These are phyloP conservation scores for Cutaneotrichosporon spelunceum DNA, from an alignment of 1,284 basidiomycete genomes.

Conservation along the genomic window DNA sequence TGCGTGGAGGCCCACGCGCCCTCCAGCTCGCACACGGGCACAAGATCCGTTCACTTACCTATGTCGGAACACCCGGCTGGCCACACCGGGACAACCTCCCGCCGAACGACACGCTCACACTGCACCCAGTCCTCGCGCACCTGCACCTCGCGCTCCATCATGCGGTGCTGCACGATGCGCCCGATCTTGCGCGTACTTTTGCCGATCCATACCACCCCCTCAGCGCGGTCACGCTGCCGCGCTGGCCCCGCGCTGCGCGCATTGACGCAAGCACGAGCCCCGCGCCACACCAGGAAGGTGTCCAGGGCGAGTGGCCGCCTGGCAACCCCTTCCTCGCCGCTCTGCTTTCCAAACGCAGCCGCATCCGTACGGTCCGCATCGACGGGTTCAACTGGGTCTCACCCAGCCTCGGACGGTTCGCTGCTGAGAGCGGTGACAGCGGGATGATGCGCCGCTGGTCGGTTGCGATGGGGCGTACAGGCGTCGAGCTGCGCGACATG, in stretches of 20 bases:
- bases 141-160: slow-evolving; percentile 37
- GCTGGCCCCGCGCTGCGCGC: slow-evolving; percentile 27
- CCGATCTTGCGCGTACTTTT: slow-evolving; percentile 15
- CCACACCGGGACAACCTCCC: slow-evolving; percentile 65
- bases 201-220: slow-evolving; percentile 53
- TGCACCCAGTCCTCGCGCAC: slow-evolving; percentile 45
- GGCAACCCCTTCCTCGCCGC: slow-evolving; percentile 25
- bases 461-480: slow-evolving; percentile 19
- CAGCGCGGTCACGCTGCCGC: slow-evolving; percentile 65
- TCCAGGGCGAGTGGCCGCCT: slow-evolving; percentile 1
- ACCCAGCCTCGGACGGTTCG: slow-evolving; percentile 34
- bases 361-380: slow-evolving; percentile 28
- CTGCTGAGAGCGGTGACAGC: slow-evolving; percentile 38
- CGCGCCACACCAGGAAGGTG: not conserved
- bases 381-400: slow-evolving; percentile 47
- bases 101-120: slow-evolving; percentile 51
- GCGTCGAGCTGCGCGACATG: slow-evolving; percentile 41
- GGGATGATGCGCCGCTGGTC: slow-evolving; percentile 45
- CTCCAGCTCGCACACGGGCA: slow-evolving; percentile 66
- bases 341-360: slow-evolving; percentile 14
- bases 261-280: slow-evolving; percentile 11
- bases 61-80: slow-evolving; percentile 60
- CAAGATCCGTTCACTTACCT: slow-evolving; percentile 61
- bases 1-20: slow-evolving; percentile 55
- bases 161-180: slow-evolving; percentile 29